A percentile compares a stretch with the other conserved stretches of the same genome.
Evolutionary conservation across 768 basidiomycete species (phyloP).

Genomic region (Cystofilobasidium ferigula): DNA sequence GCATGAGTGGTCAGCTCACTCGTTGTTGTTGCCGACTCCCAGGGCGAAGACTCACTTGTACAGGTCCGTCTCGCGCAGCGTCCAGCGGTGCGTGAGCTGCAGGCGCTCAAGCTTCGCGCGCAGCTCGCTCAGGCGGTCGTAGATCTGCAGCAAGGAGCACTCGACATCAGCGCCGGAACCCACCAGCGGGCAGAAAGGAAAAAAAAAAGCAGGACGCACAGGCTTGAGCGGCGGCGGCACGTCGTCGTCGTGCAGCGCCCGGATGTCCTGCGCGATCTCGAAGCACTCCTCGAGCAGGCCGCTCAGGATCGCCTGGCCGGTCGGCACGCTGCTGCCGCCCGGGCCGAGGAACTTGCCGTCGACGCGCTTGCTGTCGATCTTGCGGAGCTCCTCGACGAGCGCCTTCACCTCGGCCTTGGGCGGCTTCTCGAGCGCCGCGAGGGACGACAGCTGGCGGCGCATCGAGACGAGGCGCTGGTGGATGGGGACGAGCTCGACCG

Average conservation of each 20-base stretch:
- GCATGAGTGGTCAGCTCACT: background rate
- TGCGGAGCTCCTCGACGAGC: constrained; percentile 79
- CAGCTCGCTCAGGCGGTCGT: constrained; percentile 78
- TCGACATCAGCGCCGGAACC: background rate
- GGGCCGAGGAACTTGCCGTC: constrained; percentile 92
- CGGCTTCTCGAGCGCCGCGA: constrained; percentile 68
- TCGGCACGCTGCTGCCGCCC: constrained; percentile 68
- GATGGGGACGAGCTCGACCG: constrained; percentile 76
- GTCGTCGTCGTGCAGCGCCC: constrained; percentile 59
- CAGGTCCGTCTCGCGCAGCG: constrained; percentile 59
- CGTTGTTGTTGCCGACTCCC: background rate
- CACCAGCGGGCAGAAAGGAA: background rate
- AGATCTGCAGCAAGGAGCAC: constrained; percentile 43
- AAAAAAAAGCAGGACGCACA: constrained; percentile 4
- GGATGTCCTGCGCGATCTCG: constrained; percentile 88
- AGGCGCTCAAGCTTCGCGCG: constrained; percentile 79
- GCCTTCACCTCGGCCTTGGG: constrained; percentile 80
- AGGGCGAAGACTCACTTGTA: constrained; percentile 36
- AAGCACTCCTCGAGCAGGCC: constrained; percentile 94
- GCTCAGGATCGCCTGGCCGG: constrained; percentile 80
- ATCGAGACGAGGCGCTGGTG: constrained; percentile 80
- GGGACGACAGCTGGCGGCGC: constrained; percentile 73
- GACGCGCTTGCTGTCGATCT: constrained; percentile 82
- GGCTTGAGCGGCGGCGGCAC: constrained; percentile 76
- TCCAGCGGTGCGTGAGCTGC: constrained; percentile 94